Evolutionary conservation across 2,329 filamentous ascomycete species (phyloP), one percentile per base, ranked within the genome.

Genomic region (Aspergillus novofumigatus): DNA sequence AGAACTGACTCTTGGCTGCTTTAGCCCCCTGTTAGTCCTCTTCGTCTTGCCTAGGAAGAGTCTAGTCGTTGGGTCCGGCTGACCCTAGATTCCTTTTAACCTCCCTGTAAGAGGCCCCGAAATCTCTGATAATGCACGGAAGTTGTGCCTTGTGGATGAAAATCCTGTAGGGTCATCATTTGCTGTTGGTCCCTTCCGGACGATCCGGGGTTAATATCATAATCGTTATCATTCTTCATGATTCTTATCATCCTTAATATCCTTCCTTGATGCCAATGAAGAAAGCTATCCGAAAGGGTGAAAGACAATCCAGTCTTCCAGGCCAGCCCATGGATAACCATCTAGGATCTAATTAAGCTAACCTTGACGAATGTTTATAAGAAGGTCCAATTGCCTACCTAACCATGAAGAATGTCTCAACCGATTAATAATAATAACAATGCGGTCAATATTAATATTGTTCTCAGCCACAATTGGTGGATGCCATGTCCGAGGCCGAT

Each of bases 121-220:
- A 32, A 32, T 29, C 28, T 29, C 28, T 29, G 28, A 11, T 29
- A 29, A 29, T 29, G 29, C 29, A 32, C 11, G 29, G 11, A 14
- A 32, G 4, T 14, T 32, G 32, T 38, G 32, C 32, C 14, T 38
- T 38, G 32, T 38, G 32, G 32, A 38, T 38, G 14, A 3, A 35
- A 35, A 35, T 35, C 32, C 1, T 17, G 32, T 32, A 32, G 29
- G 29, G 10, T 17, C 32, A 38, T 38, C 14, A 17, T 38, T 38
- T 17, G 6, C 32, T 35, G 32, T 50, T 44, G 35, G 47, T 25
- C 47, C 48, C 48, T 55, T 55, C 53, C 53, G 53, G 53, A 44
- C 53, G 53, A 55, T 55, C 53, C 53, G 53, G 53, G 53, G 53
- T 42, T 28, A 51, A 11, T 17, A 3, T 28, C 47, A 11, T 17